These are phyloP conservation scores for Penicillium nucicola DNA, from an alignment of 495 filamentous ascomycete genomes.

Conservation along the genomic window DNA sequence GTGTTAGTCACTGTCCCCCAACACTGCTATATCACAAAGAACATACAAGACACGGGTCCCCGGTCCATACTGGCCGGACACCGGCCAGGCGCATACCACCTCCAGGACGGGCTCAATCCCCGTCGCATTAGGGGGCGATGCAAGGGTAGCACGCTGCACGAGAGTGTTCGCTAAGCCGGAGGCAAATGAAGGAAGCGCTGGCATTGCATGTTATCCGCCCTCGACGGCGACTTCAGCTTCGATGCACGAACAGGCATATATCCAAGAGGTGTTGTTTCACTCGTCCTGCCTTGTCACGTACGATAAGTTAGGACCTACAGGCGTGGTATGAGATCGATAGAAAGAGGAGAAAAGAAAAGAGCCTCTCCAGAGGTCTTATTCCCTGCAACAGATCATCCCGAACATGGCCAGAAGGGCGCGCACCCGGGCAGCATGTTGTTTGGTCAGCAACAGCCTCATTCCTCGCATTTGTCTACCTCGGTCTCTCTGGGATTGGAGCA, in stretches of 20 bases:
- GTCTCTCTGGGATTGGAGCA: slow-evolving; percentile 3
- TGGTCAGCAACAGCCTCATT: slow-evolving; percentile 25
- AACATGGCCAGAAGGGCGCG: slow-evolving; percentile 1
- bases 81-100: slow-evolving; percentile 59
- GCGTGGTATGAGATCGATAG: neutral
- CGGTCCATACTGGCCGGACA: slow-evolving; percentile 58
- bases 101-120: slow-evolving; percentile 24
- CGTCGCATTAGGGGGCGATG: slow-evolving; percentile 21
- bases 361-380: neutral
- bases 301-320: neutral
- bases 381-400: neutral
- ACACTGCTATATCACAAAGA: neutral
- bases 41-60: slow-evolving; percentile 54
- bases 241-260: slow-evolving; percentile 1
- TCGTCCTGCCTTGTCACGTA: neutral
- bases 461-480: neutral
- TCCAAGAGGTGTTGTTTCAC: neutral
- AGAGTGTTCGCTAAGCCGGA: slow-evolving; percentile 26
- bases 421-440: slow-evolving; percentile 1
- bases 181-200: slow-evolving; percentile 28
- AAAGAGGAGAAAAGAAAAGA: neutral
- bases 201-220: slow-evolving; percentile 34
- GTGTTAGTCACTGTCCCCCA: slow-evolving; percentile 6
- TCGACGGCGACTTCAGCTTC: slow-evolving; percentile 1
- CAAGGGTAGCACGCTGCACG: slow-evolving; percentile 21